Base-by-base conservation (phyloP, 2,329 filamentous ascomycete genomes). In the Hypomyces perniciosus region DNA sequence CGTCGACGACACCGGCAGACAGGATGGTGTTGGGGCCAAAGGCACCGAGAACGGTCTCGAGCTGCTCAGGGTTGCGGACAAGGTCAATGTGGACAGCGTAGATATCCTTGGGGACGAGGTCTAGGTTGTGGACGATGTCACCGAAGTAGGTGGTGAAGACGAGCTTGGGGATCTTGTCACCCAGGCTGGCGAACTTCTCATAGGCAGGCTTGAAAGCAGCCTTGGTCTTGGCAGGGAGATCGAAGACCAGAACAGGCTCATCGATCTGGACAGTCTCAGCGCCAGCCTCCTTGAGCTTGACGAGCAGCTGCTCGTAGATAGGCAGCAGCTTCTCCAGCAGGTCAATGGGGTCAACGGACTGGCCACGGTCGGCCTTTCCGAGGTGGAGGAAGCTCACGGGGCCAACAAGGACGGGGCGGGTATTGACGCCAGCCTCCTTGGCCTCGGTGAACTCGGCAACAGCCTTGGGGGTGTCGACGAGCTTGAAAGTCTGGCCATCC, bases 71-170 rank as follows among this genome's bases (percentile, higher is more conserved):
- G 82, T 96, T 92, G 72, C 93, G 90, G 74, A 97, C 93, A 61
- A 97, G 86, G 74, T 99, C 93, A 61, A 97, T 70, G 80, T 99
- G 93, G 62, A 99, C 81, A 65, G 81, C 92, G 72, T 95, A 83
- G 67, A 95, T 74, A 65, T 82, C 82, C 70, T 85, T 81, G 68
- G 89, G 82, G 64, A 99, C 74, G 61, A 90, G 83, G 67, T 96
- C 90, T 62, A 96, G 83, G 85, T 99, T 99, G 87, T 99, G 93
- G 65, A 97, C 90, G 61, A 99, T 90, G 74, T 99, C 93, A 78
- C 93, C 93, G 68, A 99, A 99, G 84, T 97, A 99, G 68, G 93
- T 97, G 71, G 93, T 87, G 66, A 99, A 81, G 65, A 93, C 83
- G 53, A 97, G 75, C 72, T 92, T 86, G 67, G 93, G 92, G 68